Percentiles rank a stretch among this genome's conserved stretches.
Evolutionary conservation across 179 eudicot genomes (phyloP).

Genomic region (Silene coronaria): DNA sequence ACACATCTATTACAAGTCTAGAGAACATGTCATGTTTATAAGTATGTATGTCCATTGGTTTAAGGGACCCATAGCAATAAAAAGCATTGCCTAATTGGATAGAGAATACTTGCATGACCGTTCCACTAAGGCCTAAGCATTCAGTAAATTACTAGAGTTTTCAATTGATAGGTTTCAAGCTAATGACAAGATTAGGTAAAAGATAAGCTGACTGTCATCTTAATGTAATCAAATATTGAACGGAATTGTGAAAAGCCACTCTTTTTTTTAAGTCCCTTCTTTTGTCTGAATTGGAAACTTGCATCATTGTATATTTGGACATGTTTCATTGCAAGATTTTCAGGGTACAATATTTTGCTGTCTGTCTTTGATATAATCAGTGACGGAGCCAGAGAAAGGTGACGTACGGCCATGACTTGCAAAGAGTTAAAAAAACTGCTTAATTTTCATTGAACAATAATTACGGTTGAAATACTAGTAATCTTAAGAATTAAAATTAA

Average conservation of each 20-base stretch:
- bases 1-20: background rate
- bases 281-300: conserved; percentile 17
- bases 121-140: conserved; percentile 16
- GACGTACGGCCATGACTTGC: too few species aligned
- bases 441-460: too few species aligned
- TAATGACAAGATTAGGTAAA: conserved; percentile 21
- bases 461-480: too few species aligned
- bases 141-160: conserved; percentile 19
- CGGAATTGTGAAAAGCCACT: conserved; percentile 19
- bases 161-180: too few species aligned
- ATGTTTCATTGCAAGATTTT: conserved; percentile 17
- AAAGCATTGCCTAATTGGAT: conserved; percentile 13
- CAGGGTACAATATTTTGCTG: conserved; percentile 23
- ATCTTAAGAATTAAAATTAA: too few species aligned
- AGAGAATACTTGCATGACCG: background rate
- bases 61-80: conserved; percentile 12
- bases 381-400: too few species aligned
- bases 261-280: background rate
- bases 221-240: conserved; percentile 13
- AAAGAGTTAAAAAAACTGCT: too few species aligned
- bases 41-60: background rate
- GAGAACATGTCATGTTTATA: conserved; percentile 17
- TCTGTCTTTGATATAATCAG: conserved; percentile 11
- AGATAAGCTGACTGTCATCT: background rate
- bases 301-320: background rate